Base-by-base conservation (phyloP, 2,329 filamentous ascomycete genomes). In the Coniella vitis region DNA sequence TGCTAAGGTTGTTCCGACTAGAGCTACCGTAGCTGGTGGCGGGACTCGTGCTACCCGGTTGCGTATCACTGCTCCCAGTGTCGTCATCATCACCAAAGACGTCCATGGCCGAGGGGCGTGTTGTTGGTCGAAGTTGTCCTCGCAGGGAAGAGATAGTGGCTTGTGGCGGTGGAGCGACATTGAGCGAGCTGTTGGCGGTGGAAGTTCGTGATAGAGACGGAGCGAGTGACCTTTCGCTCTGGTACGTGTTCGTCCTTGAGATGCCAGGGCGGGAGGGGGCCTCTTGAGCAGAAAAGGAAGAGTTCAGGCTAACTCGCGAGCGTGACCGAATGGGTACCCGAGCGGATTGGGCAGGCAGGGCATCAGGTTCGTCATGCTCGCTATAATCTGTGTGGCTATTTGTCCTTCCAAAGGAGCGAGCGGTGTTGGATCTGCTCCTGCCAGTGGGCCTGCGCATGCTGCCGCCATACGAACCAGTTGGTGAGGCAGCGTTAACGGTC, bases 21-120 rank as follows among this genome's bases (percentile, higher is more conserved):
- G 78, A 58, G 59, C 76, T 79, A 51, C 73, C 75, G 49, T 75
- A 72, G 60, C 76, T 79, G 1, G 76, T 79, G 2, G 76, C 73
- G 0, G 77, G 76, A 56, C 76, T 80, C 49, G 75, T 66, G 57
- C 73, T 74, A 47, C 63, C 70, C 74, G 47, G 75, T 71, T 74
- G 73, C 32, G 75, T 78, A 35, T 70, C 73, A 53, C 73, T 73
- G 53, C 73, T 75, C 7, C 64, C 63, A 9, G 70, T 75, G 47
- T 75, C 70, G 53, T 78, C 75, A 41, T 71, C 74, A 51, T 69
- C 66, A 21, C 63, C 68, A 53, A 74, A 76, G 3, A 72, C 66
- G 50, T 77, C 73, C 48, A 25, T 71, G 66, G 29, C 60, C 56
- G 41, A 65, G 20, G 71, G 64, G 36, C 73, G 67, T 57, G 63